These are phyloP conservation scores for Fusarium sp. DNA, from an alignment of 2,329 filamentous ascomycete genomes.

Conservation along the genomic window DNA sequence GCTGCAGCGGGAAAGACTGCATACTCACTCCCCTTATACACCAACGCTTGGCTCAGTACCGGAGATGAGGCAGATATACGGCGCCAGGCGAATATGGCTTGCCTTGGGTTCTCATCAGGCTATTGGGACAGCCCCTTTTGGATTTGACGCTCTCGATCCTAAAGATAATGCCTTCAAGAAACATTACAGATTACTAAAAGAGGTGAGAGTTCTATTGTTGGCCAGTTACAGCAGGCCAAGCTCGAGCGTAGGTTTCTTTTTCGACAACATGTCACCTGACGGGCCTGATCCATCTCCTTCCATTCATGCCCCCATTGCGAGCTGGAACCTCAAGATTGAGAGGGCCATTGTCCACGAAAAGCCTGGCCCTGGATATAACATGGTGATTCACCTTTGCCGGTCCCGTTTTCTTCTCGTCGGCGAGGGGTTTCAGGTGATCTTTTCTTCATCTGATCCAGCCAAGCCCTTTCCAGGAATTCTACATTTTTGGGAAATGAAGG, in stretches of 20 bases:
- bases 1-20: neutral
- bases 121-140: neutral
- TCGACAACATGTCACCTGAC: neutral
- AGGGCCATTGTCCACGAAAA: neutral
- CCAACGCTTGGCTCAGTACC: neutral
- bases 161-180: neutral
- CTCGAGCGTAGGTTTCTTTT: neutral
- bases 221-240: neutral
- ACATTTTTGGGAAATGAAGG: neutral
- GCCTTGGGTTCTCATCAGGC: neutral
- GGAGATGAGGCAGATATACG: neutral
- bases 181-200: neutral
- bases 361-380: neutral
- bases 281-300: neutral
- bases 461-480: neutral
- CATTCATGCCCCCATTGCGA: neutral
- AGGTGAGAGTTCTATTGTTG: neutral
- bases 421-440: neutral
- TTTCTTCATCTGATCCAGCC: neutral
- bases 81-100: neutral
- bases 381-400: neutral
- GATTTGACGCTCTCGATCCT: neutral
- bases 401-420: neutral
- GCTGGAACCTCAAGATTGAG: neutral
- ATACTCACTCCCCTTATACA: neutral